Base-by-base conservation (phyloP, 192 early-diverging fungal species). In the Globomyces pollinis-pini region DNA sequence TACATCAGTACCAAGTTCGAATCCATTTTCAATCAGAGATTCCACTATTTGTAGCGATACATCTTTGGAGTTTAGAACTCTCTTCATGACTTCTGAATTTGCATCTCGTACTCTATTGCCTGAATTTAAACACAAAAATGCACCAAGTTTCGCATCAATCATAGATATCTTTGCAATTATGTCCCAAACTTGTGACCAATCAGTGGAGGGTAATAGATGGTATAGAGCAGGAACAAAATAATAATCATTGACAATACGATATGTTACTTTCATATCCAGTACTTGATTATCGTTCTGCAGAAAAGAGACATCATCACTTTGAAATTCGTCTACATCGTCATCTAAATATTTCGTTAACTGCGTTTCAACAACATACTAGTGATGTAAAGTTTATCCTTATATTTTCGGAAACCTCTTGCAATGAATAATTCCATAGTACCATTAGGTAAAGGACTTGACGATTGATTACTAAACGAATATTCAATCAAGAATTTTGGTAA, bases 401-500 rank as follows among this genome's bases (percentile, higher is more conserved):
- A 51, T 2, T 16, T 26, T 21, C 33, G 30, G 50, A 33, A 51
- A 18, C 50, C 50, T 7, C 15, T 33, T 7, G 50, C 50, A 4
- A 51, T 11, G 16, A 30, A 51, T 31, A 30, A 33, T 51, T 51
- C 50, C 2, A 9, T 15, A 18, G 50, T 51, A 16, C 50, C 50
- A 18, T 15, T 15, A 31, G 50, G 50, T 33, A 51, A 34, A 9
- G 30, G 18, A 24, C 16, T 33, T 30, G 18, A 5, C 6, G 5
- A 12, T 34, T 51, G 28, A 8, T 30, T 51, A 4, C 26, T 31
- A 51, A 33, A 51, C 2, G 50, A 28, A 7, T 18, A 16, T 34
- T 51, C 50, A 16, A 51, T 51, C 11, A 51, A 51, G 6, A 16
- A 24, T 18, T 51, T 51, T 15, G 50, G 50, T 9, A 51, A 18